Evolutionary conservation across 2,329 filamentous ascomycete species (phyloP), one percentile per base, ranked within the genome.

Genomic region (Lasiodiplodia gonubiensis): DNA sequence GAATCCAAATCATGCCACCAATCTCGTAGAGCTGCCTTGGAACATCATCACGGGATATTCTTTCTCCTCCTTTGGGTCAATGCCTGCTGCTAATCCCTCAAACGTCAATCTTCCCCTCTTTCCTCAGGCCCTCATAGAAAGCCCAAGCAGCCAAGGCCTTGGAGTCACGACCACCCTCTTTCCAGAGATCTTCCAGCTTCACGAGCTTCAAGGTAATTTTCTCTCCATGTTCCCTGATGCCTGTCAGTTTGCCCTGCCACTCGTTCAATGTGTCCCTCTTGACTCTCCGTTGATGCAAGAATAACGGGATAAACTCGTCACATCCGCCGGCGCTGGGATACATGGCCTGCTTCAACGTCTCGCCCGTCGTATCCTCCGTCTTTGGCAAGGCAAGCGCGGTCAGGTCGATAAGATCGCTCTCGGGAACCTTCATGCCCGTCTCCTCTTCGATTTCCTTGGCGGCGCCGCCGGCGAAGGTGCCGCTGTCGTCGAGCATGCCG

Each of bases 201-300:
- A 87, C 83, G 21, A 89, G 72, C 72, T 86, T 87, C 68, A 88
- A 71, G 7, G 83, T 87, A 66, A 88, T 88, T 71, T 85, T 87
- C 75, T 88, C 86, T 2, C 85, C 85, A 63, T 87, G 79, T 3
- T 85, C 79, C 42, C 84, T 78, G 69, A 87, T 67, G 0, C 86
- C 86, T 0, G 86, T 88, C 70, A 86, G 73, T 65, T 82, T 84
- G 5, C 84, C 85, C 69, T 83, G 80, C 70, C 86, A 77, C 46
- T 79, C 79, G 42, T 84, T 77, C 70, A 89, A 81, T 37, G 86
- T 78, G 4, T 74, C 72, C 39, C 81, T 75, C 1, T 81, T 75
- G 68, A 88, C 78, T 3, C 82, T 74, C 72, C 87, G 87, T 72
- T 86, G 82, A 69, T 82, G 85, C 37, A 88, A 71, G 68, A 88